These are phyloP conservation scores for Strigomonas oncopelti DNA, from an alignment of 208 protist genomes.

Conservation along the genomic window DNA sequence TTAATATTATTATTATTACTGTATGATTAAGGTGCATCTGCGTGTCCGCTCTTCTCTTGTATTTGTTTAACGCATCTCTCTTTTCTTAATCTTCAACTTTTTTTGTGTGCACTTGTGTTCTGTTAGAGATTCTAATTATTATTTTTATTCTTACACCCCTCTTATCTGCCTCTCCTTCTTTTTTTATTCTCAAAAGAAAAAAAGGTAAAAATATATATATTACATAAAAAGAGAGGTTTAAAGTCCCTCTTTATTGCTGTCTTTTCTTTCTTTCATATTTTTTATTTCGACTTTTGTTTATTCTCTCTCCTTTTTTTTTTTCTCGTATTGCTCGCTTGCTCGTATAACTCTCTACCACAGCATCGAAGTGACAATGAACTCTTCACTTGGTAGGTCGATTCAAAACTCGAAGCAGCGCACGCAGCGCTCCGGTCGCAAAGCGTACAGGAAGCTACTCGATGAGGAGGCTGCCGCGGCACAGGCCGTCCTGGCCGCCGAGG, in stretches of 20 bases:
- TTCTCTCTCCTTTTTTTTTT: slow-evolving; percentile 7
- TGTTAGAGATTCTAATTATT: not conserved
- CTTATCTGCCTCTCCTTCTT: too few relatives aligned
- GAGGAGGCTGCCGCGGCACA: slow-evolving; percentile 45
- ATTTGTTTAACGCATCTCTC: not conserved
- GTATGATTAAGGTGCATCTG: too few relatives aligned
- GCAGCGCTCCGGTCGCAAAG: slow-evolving; percentile 30
- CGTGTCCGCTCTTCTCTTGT: too few relatives aligned
- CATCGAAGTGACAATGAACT: slow-evolving; percentile 17
- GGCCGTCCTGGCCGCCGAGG: slow-evolving; percentile 34
- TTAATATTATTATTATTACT: too few relatives aligned
- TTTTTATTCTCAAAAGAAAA: too few relatives aligned
- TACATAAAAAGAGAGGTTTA: not conserved
- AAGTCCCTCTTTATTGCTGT: slow-evolving; percentile 8
- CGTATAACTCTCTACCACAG: not conserved
- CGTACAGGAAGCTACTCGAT: slow-evolving; percentile 46
- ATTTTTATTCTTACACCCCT: too few relatives aligned
- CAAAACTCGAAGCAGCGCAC: slow-evolving; percentile 63
- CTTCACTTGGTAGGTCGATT: slow-evolving; percentile 70
- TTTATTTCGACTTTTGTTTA: slow-evolving; percentile 10
- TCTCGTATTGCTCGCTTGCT: not conserved
- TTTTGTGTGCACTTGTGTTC: not conserved
- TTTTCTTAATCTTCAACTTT: not conserved
- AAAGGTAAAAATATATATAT: too few relatives aligned
- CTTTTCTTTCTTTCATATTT: not conserved